Conservation (phyloP, 2,329 filamentous ascomycete genomes). For the Xylaria sp. region DNA sequence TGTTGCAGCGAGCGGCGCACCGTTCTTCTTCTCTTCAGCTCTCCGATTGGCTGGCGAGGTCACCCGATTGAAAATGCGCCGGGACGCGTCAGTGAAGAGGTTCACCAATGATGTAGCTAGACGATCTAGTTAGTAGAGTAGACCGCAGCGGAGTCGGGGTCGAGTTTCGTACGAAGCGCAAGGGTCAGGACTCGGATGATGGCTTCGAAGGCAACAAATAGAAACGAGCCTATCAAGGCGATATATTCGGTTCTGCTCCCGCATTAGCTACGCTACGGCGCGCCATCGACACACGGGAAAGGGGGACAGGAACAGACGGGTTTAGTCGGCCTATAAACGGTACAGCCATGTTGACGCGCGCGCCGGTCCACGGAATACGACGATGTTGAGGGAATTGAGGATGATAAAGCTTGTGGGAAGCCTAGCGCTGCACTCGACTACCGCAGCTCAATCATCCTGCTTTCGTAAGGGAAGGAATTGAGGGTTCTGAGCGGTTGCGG, state of each 20-base stretch:
- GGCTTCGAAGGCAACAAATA: constrained; percentile 81
- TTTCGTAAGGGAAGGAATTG: constrained; percentile 5
- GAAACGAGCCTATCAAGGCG: constrained; percentile 81
- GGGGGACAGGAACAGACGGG: constrained; percentile 39
- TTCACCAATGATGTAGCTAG: constrained; percentile 78
- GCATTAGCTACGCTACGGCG: constrained; percentile 24
- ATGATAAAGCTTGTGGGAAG: constrained; percentile 18
- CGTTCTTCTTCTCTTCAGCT: constrained; percentile 70
- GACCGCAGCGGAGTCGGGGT: constrained; percentile 4
- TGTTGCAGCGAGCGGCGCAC: constrained; percentile 45
- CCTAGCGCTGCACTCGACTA: constrained; percentile 31
- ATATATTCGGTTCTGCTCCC: constrained; percentile 77
- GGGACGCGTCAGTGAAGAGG: constrained; percentile 82
- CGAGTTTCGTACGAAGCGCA: constrained; percentile 71
- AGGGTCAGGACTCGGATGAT: constrained; percentile 85
- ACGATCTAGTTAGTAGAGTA: constrained; percentile 27
- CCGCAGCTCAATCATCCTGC: constrained; percentile 29
- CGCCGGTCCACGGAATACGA: neutral
- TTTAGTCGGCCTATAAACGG: constrained; percentile 50
- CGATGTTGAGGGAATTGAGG: too few relatives aligned
- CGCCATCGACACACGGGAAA: neutral
- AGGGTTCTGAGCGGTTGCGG: neutral
- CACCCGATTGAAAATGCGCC: constrained; percentile 80
- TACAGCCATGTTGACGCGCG: constrained; percentile 44
- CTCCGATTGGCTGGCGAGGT: constrained; percentile 72